Conservation (phyloP, 2,329 filamentous ascomycete species). For the Teratosphaeria epicoccoides region DNA sequence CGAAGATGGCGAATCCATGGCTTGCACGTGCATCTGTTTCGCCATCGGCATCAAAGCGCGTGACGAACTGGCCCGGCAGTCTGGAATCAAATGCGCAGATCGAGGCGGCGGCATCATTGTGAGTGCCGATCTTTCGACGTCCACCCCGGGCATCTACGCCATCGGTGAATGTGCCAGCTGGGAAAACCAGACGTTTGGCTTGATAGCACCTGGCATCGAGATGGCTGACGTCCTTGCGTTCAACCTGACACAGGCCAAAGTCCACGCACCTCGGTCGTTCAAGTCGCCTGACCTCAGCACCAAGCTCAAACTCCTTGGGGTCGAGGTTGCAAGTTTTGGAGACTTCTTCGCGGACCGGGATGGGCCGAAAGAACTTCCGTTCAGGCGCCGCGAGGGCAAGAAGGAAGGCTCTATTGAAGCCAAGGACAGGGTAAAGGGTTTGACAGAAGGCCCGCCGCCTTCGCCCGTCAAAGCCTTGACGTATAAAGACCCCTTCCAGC, state of each 20-base stretch:
- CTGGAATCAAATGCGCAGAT: slow-evolving; percentile 62
- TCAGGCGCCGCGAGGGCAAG: slow-evolving; percentile 38
- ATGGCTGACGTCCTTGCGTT: slow-evolving; percentile 89
- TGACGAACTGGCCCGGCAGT: slow-evolving; percentile 61
- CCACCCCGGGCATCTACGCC: slow-evolving; percentile 63
- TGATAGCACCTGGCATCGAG: slow-evolving; percentile 82
- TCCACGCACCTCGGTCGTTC: slow-evolving; percentile 59
- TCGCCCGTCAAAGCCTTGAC: slow-evolving; percentile 69
- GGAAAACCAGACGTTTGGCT: slow-evolving; percentile 74
- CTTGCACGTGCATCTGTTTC: slow-evolving; percentile 76
- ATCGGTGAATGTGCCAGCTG: slow-evolving; percentile 88
- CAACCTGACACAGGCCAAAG: slow-evolving; percentile 75
- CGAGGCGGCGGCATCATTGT: slow-evolving; percentile 69
- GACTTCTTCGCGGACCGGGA: slow-evolving; percentile 88
- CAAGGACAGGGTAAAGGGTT: slow-evolving; percentile 39
- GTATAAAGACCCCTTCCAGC: slow-evolving; percentile 78
- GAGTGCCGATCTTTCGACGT: slow-evolving; percentile 57
- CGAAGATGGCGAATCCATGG: slow-evolving; percentile 67
- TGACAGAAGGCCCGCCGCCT: slow-evolving; percentile 46
- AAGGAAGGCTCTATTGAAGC: slow-evolving; percentile 31
- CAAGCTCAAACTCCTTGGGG: slow-evolving; percentile 78
- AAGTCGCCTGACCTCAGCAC: slow-evolving; percentile 80
- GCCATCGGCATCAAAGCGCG: slow-evolving; percentile 77
- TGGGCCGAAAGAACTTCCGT: slow-evolving; percentile 65
- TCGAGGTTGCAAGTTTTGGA: slow-evolving; percentile 86